Evolutionary conservation across 805 yeast species (phyloP), one percentile per base, ranked within the genome.

Genomic region (Pichia sporocuriosa): DNA sequence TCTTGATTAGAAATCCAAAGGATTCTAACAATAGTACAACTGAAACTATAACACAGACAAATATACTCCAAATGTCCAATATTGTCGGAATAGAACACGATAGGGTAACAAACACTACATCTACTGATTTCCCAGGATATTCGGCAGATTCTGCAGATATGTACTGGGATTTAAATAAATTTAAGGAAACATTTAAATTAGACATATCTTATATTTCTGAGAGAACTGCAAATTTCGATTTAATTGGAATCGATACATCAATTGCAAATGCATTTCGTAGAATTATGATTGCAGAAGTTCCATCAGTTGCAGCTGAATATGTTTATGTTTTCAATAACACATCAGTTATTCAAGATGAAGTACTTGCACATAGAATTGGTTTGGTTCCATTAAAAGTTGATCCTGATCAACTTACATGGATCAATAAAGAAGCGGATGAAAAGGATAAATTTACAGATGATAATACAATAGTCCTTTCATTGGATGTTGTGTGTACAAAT

Each of bases 281-380:
- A 58, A 84, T 93, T 54, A 89, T 93, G 97, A 80, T 93, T 42
- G 77, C 97, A 1, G 98, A 93, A 61, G 95, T 93, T 31, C 98
- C 98, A 17, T 76, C 93, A 2, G 94, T 90, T 35, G 97, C 98
- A 13, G 84, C 96, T 19, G 98, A 93, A 63, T 78, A 85, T 48
- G 87, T 93, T 15, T 88, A 81, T 59, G 75, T 93, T 45, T 84
- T 84, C 68, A 90, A 87, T 72, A 93, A 93, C 65, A 93, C 98
- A 1, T 86, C 96, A 1, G 96, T 93, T 37, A 86, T 93, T 49
- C 97, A 89, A 63, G 98, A 93, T 62, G 98, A 93, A 67, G 96
- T 93, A 16, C 73, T 93, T 50, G 90, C 98, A 4, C 96, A 87
- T 59, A 79, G 98, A 69, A 80, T 93, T 48, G 98, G 98, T 37